Conservation (phyloP, 2,329 filamentous ascomycete species). For the Endocalyx cinctus region DNA sequence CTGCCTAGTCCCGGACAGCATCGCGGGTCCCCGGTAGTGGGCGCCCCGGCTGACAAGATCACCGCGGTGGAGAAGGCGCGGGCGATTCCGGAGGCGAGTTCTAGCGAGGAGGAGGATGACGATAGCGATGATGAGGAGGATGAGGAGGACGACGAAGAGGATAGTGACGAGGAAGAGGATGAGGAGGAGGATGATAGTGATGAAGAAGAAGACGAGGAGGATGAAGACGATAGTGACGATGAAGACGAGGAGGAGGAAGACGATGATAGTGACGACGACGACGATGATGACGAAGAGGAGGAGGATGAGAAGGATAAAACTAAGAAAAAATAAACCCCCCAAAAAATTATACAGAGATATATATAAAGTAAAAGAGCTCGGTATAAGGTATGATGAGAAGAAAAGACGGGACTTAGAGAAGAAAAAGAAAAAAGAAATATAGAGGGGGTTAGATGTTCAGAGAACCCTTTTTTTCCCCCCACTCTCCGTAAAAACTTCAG, state of each 20-base stretch:
- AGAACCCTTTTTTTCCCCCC: no score
- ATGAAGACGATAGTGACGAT: constrained; percentile 18
- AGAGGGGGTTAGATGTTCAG: no score
- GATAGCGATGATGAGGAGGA: constrained; percentile 19
- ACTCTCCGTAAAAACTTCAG: no score
- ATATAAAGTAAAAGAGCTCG: no score
- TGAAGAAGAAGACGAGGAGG: constrained; percentile 18
- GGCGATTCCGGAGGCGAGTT: constrained; percentile 35
- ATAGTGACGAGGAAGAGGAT: constrained; percentile 19
- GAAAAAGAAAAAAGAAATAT: constrained; percentile 14
- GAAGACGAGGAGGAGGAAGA: constrained; percentile 17
- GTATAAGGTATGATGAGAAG: no score
- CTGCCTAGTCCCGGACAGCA: constrained; percentile 10
- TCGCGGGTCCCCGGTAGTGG: constrained; percentile 26
- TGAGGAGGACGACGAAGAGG: constrained; percentile 18
- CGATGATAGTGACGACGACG: constrained; percentile 21
- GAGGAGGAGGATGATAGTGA: constrained; percentile 27
- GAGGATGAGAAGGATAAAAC: constrained; percentile 14
- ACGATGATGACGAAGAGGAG: constrained; percentile 15
- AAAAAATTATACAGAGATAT: no score
- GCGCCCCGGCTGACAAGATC: constrained; percentile 33
- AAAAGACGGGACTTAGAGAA: no score
- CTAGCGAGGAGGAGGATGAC: constrained; percentile 26
- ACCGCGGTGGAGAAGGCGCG: constrained; percentile 35
- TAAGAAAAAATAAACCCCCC: no score